A percentile compares a stretch with the other conserved stretches of the same genome.
Conservation (phyloP, 192 early-diverging fungal genomes). For the Umbelopsis ramanniana region DNA sequence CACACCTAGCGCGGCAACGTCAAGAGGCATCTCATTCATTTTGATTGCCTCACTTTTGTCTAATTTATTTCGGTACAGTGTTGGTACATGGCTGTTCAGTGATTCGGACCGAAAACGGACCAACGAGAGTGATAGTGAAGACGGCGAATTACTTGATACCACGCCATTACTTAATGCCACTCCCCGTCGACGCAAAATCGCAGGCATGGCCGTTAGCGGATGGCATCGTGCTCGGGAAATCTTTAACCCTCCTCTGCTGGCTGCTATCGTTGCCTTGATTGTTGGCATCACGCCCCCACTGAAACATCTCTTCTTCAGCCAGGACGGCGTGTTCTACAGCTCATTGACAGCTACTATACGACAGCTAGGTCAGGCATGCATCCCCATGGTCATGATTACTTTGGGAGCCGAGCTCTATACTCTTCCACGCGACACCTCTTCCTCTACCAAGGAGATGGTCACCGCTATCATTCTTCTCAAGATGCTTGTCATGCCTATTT, state of each 20-base stretch:
- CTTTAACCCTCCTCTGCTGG: conserved; percentile 30
- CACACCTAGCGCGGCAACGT: neutral
- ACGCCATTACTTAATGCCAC: neutral
- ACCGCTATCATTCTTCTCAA: conserved; percentile 7
- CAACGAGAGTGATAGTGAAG: neutral
- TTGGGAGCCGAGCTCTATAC: conserved; percentile 32
- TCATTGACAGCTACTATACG: conserved; percentile 4
- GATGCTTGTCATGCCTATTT: conserved; percentile 27
- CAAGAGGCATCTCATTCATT: conserved; percentile 27
- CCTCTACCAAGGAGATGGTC: conserved; percentile 9
- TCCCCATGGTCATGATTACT: conserved; percentile 28
- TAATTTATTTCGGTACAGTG: conserved; percentile 26
- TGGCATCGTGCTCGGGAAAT: neutral
- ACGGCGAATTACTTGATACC: neutral
- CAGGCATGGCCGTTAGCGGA: neutral
- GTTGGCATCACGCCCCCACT: conserved; percentile 19
- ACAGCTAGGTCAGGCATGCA: conserved; percentile 6
- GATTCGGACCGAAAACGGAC: neutral
- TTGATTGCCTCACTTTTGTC: conserved; percentile 21
- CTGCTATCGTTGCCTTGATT: conserved; percentile 15
- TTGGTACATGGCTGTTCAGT: conserved; percentile 28
- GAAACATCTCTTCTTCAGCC: conserved; percentile 20
- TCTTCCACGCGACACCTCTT: conserved; percentile 15
- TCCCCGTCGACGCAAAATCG: neutral
- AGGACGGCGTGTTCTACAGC: neutral